A percentile compares a stretch with the other conserved stretches of the same genome.
Conservation (phyloP, 2,329 filamentous ascomycete genomes). For the Aspergillus hiratsukae region DNA sequence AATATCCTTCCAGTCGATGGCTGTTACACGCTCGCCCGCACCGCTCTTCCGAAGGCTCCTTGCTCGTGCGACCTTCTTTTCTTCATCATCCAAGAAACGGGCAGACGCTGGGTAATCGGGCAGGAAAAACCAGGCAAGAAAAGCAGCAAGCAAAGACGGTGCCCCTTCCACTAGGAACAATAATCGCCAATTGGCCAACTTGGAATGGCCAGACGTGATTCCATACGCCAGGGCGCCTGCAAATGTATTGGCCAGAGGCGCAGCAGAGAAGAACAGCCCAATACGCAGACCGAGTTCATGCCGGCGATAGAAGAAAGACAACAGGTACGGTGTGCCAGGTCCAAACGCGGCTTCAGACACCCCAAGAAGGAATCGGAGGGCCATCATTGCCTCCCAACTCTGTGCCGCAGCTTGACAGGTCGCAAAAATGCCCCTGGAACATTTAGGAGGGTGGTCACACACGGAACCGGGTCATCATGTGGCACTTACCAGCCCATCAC, state of each 20-base stretch:
- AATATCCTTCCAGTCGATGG: constrained; percentile 47
- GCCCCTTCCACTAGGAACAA: constrained; percentile 63
- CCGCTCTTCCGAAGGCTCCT: constrained; percentile 53
- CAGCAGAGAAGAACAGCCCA: constrained; percentile 52
- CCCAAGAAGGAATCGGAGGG: constrained; percentile 47
- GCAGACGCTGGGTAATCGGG: constrained; percentile 52
- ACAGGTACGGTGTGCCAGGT: constrained; percentile 45
- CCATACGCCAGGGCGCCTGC: constrained; percentile 64
- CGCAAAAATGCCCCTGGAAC: constrained; percentile 42
- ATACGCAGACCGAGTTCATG: constrained; percentile 54
- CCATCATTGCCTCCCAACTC: constrained; percentile 47
- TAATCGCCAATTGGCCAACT: constrained; percentile 60
- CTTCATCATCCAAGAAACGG: constrained; percentile 53
- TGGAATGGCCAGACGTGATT: constrained; percentile 56
- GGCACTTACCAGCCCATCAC: constrained; percentile 39
- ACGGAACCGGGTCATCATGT: constrained; percentile 7
- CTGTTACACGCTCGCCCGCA: constrained; percentile 36
- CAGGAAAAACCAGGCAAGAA: constrained; percentile 52
- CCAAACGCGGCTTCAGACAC: constrained; percentile 45
- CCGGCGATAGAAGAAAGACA: constrained; percentile 58
- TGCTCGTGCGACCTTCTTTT: constrained; percentile 54
- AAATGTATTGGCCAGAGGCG: constrained; percentile 73
- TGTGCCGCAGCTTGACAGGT: constrained; percentile 43
- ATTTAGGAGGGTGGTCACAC: constrained; percentile 3
- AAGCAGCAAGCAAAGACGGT: constrained; percentile 53